Percentiles rank a stretch among this genome's conserved stretches.
Conservation (phyloP, 2,329 filamentous ascomycete species). For the Geosmithia morbida region DNA sequence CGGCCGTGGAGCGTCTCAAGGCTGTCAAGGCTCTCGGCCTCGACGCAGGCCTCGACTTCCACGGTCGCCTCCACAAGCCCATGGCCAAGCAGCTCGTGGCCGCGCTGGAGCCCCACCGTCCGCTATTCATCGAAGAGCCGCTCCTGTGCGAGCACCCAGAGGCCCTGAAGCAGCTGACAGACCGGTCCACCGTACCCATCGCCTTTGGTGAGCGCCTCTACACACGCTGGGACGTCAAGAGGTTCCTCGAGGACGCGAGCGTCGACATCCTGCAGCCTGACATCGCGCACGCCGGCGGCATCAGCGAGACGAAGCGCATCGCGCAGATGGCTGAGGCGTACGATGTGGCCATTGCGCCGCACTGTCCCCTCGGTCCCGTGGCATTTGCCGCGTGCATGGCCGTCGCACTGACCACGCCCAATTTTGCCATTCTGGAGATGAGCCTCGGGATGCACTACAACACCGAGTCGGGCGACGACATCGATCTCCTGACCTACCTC, state of each 20-base stretch:
- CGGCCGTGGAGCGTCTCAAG: conserved; percentile 52
- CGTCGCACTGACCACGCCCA: conserved; percentile 43
- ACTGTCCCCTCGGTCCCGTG: conserved; percentile 60
- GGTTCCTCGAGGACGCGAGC: conserved; percentile 52
- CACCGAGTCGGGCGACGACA: conserved; percentile 24
- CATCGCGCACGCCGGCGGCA: conserved; percentile 56
- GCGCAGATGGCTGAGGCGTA: conserved; percentile 60
- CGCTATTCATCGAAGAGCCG: conserved; percentile 66
- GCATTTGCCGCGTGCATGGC: conserved; percentile 59
- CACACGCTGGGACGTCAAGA: conserved; percentile 59
- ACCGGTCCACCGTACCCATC: conserved; percentile 46
- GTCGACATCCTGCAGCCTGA: conserved; percentile 65
- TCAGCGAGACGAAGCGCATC: conserved; percentile 56
- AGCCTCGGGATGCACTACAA: conserved; percentile 72
- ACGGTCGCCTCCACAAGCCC: conserved; percentile 63
- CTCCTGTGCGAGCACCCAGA: conserved; percentile 54
- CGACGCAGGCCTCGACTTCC: conserved; percentile 64
- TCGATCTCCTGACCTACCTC: conserved; percentile 53
- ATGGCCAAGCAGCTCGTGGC: conserved; percentile 67
- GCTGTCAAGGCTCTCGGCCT: conserved; percentile 55
- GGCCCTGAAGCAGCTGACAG: conserved; percentile 33
- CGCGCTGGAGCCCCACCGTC: conserved; percentile 50
- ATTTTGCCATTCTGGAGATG: conserved; percentile 68
- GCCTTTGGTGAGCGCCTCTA: conserved; percentile 61
- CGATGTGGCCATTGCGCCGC: conserved; percentile 55